Base-by-base conservation (phyloP, 140 eudicot genomes). In the Anethum foeniculum region DNA sequence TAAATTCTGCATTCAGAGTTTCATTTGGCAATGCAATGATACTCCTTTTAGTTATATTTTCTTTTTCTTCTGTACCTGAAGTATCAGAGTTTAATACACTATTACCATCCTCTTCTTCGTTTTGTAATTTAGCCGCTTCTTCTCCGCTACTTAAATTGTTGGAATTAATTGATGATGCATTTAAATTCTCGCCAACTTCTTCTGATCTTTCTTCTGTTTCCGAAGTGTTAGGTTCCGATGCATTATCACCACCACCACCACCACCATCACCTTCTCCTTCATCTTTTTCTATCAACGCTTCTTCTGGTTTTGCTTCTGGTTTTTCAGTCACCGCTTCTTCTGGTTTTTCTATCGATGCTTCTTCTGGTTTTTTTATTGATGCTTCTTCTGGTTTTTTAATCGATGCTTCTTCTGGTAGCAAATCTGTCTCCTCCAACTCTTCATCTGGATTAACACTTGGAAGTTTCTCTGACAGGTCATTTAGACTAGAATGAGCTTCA, bases 391-490 rank as follows among this genome's bases (percentile, higher is more conserved):
- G 18, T 47, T 47, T 47, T 47, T 47, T 0, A 5, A 7, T 3
- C 1, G 46, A 41, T 41, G 46, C 46, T 56, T 80, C n/a, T 51
- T 51, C 60, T 51, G 60, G 62, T 11, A 21, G 71, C 67, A 30
- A 74, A 25, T 30, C 58, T 44, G 56, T 44, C 28, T 39, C 56
- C 54, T 41, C 36, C 56, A 48, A 23, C 12, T 87, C 96, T 36
- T 89, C 91, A 25, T 89, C 93, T 1, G 88, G 86, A 79, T 85
- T 81, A 51, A 90, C 88, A n/a, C 67, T 84, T 25, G 82, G 82
- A 60, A 93, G 80, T 39, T 87, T 89, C 73, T 84, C 89, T 7
- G 92, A 89, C 80, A 93, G 77, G 41, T 88, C 88, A 75, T 73
- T 83, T 6, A 91, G 90, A 48, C 82, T 88, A 4, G 83, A 81